phyloP scores from a whole-genome alignment of 352 stramenopile species.

The Phytophthora citricola region DNA sequence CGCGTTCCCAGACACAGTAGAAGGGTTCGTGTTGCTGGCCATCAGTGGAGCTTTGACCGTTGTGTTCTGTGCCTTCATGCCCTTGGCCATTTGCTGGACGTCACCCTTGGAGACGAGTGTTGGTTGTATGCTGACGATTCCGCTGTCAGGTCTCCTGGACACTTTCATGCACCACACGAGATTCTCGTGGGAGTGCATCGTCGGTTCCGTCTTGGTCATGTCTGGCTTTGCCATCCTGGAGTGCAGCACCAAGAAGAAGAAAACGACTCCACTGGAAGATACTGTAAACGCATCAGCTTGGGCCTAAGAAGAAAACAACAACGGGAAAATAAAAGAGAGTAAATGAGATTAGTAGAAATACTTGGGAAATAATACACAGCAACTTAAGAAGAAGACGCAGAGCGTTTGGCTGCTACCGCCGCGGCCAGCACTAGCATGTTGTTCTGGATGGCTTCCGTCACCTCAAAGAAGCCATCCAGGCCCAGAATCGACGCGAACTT shows the following conservation, averaged over 20 bases:
- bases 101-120: conserved; percentile 69
- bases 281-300: conserved; percentile 21
- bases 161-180: conserved; percentile 49
- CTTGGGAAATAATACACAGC: conserved; percentile 23
- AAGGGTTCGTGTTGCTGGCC: conserved; percentile 47
- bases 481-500: conserved; percentile 37
- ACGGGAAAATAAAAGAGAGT: background rate
- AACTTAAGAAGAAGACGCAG: conserved; percentile 11
- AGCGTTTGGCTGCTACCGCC: background rate
- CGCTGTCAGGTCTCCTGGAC: conserved; percentile 56
- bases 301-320: conserved; percentile 10
- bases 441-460: conserved; percentile 39
- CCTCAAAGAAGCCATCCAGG: conserved; percentile 45
- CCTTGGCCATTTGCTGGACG: conserved; percentile 62
- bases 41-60: conserved; percentile 48
- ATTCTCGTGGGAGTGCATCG: conserved; percentile 58
- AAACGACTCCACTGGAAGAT: background rate
- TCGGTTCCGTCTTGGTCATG: conserved; percentile 59
- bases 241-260: conserved; percentile 26
- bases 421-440: conserved; percentile 31
- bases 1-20: conserved; percentile 37
- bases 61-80: conserved; percentile 57
- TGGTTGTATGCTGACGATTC: conserved; percentile 68
- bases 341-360: conserved; percentile 17
- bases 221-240: conserved; percentile 61